phyloP scores from a whole-genome alignment of 2,329 filamentous ascomycete genomes.

The Pseudogymnoascus sp. region DNA sequence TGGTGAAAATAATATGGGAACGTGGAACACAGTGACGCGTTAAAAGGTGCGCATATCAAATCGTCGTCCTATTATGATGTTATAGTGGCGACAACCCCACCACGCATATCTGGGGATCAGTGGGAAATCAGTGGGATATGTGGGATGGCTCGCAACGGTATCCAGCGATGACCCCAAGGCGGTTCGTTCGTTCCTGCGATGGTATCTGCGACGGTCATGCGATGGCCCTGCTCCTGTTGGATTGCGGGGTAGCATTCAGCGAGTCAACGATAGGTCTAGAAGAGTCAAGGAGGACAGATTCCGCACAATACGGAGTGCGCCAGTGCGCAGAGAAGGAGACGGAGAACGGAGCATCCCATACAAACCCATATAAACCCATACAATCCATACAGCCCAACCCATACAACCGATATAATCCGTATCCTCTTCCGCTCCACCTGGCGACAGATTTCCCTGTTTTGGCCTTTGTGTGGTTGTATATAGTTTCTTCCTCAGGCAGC shows the following conservation, averaged over 20 bases:
- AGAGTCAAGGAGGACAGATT: neutral
- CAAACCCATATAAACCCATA: neutral
- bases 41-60: neutral
- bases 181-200: neutral
- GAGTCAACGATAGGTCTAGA: neutral
- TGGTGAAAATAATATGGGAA: neutral
- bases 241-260: neutral
- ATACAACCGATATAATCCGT: neutral
- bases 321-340: neutral
- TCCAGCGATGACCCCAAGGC: neutral
- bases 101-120: neutral
- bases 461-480: neutral
- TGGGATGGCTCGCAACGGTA: neutral
- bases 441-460: neutral
- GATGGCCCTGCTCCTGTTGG: neutral
- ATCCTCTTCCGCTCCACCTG: neutral
- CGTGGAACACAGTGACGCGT: constrained; percentile 6
- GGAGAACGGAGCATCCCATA: neutral
- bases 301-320: neutral
- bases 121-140: neutral
- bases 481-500: neutral
- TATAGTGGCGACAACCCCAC: neutral
- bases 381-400: neutral
- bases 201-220: neutral
- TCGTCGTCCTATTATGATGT: neutral